A percentile compares a stretch with the other conserved stretches of the same genome.
These are phyloP conservation scores for Pezicula neosporulosa DNA, from an alignment of 2,329 filamentous ascomycete species.

Conservation along the genomic window DNA sequence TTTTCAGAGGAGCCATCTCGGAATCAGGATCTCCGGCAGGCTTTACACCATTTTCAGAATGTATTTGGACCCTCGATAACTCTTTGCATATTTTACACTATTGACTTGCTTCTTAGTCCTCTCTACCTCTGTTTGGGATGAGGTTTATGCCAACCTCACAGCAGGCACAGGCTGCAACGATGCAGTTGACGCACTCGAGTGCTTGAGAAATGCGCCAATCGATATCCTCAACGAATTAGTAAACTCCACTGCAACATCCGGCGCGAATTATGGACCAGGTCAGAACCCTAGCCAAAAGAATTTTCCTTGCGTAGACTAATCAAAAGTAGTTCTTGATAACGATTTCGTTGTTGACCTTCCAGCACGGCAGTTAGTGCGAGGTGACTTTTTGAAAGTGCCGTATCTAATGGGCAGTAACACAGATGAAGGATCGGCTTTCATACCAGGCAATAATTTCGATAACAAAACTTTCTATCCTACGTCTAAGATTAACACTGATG, in stretches of 20 bases:
- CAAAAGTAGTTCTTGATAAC: slow-evolving; percentile 20
- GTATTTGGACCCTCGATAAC: not conserved
- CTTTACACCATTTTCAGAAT: not conserved
- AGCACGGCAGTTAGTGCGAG: slow-evolving; percentile 8
- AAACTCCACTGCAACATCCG: slow-evolving; percentile 23
- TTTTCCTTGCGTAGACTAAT: not conserved
- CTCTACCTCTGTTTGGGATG: not conserved
- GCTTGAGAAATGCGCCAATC: slow-evolving; percentile 11
- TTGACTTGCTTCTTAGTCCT: not conserved
- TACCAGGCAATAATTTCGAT: slow-evolving; percentile 23
- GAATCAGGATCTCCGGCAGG: slow-evolving; percentile 32
- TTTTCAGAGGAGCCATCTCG: slow-evolving; percentile 46
- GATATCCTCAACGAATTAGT: slow-evolving; percentile 22
- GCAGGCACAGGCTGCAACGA: not conserved
- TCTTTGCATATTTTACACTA: not conserved
- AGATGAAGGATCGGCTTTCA: slow-evolving; percentile 32
- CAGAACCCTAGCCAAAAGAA: slow-evolving; percentile 14
- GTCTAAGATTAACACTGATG: not conserved
- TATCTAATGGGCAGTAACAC: slow-evolving; percentile 38
- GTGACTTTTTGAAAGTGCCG: slow-evolving; percentile 29
- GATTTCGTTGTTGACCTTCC: slow-evolving; percentile 24
- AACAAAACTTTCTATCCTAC: not conserved
- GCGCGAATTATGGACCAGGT: not conserved
- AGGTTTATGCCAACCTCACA: not conserved
- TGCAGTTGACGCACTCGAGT: not conserved